Conservation (phyloP, 306 rosid species). For the Oemleria cerasiformis region DNA sequence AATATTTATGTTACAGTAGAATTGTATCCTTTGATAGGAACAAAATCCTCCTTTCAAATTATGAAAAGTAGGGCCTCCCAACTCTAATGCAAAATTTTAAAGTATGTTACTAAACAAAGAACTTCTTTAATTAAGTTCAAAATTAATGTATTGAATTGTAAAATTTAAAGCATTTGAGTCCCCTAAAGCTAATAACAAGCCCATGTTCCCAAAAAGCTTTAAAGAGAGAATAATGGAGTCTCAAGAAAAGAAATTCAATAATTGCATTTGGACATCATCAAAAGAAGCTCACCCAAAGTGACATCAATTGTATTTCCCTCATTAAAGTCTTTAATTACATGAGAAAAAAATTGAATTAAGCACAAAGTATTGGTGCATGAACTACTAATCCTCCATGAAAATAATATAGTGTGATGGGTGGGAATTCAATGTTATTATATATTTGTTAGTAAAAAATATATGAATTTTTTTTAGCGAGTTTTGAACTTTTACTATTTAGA, state of each 20-base stretch:
- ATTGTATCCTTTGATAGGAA: not conserved
- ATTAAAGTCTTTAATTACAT: constrained; percentile 31
- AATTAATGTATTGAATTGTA: constrained; percentile 45
- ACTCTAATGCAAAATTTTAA: constrained; percentile 30
- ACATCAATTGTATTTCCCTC: constrained; percentile 35
- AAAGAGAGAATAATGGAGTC: constrained; percentile 56
- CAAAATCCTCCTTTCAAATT: constrained; percentile 28
- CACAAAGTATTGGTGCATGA: not conserved
- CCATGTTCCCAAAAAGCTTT: constrained; percentile 75
- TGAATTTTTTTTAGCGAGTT: no score
- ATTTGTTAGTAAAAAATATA: no score
- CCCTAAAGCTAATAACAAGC: constrained; percentile 59
- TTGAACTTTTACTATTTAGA: no score
- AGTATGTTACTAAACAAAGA: constrained; percentile 45
- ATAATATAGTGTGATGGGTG: constrained; percentile 30
- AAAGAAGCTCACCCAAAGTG: constrained; percentile 51
- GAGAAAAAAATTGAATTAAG: constrained; percentile 4
- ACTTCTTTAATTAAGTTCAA: constrained; percentile 29
- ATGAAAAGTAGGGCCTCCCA: constrained; percentile 48
- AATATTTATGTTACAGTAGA: no score
- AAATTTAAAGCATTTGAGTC: constrained; percentile 53
- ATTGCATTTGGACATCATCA: constrained; percentile 58
- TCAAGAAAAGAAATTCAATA: constrained; percentile 41
- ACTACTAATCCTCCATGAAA: not conserved
- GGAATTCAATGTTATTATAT: no score